A percentile compares a stretch with the other conserved stretches of the same genome.
Evolutionary conservation across 306 rosid species (phyloP).

Genomic region (Cyamopsis tetragonoloba): DNA sequence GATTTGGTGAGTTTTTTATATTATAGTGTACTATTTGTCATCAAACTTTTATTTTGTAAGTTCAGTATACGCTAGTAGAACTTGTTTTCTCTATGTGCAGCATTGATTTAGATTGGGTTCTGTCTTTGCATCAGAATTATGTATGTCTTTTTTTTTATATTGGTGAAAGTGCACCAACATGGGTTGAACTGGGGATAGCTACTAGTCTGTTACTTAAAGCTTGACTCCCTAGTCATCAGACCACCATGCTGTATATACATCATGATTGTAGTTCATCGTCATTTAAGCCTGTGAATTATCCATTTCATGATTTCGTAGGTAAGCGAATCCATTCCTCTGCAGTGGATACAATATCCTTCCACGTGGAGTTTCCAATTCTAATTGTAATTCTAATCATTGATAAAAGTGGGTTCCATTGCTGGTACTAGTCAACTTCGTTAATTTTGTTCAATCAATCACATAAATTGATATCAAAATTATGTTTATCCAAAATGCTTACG

Average conservation of each 20-base stretch:
- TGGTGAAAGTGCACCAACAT: too few relatives aligned
- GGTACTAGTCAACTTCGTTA: constrained; percentile 2
- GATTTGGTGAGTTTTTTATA: constrained; percentile 35
- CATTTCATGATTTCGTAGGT: not conserved
- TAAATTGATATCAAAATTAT: not conserved
- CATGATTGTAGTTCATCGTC: not conserved
- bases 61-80: not conserved
- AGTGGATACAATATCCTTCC: not conserved
- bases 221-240: too few relatives aligned
- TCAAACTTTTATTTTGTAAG: constrained; percentile 5
- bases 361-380: too few relatives aligned
- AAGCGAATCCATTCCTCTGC: not conserved
- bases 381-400: too few relatives aligned
- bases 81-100: not conserved
- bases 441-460: not conserved
- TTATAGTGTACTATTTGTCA: not conserved
- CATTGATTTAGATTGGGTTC: not conserved
- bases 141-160: not conserved
- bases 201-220: too few relatives aligned
- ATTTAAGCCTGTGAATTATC: constrained; percentile 2
- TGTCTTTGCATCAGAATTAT: not conserved
- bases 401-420: not conserved
- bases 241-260: too few relatives aligned
- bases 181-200: too few relatives aligned
- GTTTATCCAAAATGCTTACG: not conserved